These are phyloP conservation scores for Rosa chinensis DNA, from an alignment of 306 rosid genomes.

Conservation along the genomic window DNA sequence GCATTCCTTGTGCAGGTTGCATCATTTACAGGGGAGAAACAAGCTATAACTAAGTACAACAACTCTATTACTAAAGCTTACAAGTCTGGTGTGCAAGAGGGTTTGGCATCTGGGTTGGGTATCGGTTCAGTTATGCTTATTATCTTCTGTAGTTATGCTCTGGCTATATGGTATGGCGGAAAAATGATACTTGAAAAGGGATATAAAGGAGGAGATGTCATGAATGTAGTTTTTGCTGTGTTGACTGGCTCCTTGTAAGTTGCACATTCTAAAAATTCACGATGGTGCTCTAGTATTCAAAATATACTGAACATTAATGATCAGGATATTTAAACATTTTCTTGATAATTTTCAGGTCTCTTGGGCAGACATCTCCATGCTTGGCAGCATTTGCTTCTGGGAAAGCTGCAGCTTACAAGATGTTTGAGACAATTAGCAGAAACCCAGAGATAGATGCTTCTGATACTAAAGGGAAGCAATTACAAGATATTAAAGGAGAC, in stretches of 20 bases:
- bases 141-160: constrained; percentile 9
- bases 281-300: background rate
- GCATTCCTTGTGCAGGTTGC: constrained; percentile 19
- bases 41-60: constrained; percentile 18
- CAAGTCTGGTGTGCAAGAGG: constrained; percentile 24
- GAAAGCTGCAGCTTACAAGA: constrained; percentile 58
- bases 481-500: constrained; percentile 29
- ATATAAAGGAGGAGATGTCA: constrained; percentile 27
- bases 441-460: constrained; percentile 49
- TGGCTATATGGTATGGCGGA: constrained; percentile 28
- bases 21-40: constrained; percentile 36
- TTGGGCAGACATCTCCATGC: constrained; percentile 60
- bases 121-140: constrained; percentile 1
- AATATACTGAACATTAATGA: background rate
- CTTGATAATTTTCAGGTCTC: constrained; percentile 31
- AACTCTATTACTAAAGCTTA: constrained; percentile 14
- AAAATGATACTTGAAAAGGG: constrained; percentile 25
- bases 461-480: constrained; percentile 28
- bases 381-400: constrained; percentile 56
- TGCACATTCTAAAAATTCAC: background rate
- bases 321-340: background rate
- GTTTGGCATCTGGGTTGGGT: constrained; percentile 24
- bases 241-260: constrained; percentile 29
- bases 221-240: constrained; percentile 27
- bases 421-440: constrained; percentile 51